Base-by-base conservation (phyloP, 1,139 yeast species). In the Pichia sp. region DNA sequence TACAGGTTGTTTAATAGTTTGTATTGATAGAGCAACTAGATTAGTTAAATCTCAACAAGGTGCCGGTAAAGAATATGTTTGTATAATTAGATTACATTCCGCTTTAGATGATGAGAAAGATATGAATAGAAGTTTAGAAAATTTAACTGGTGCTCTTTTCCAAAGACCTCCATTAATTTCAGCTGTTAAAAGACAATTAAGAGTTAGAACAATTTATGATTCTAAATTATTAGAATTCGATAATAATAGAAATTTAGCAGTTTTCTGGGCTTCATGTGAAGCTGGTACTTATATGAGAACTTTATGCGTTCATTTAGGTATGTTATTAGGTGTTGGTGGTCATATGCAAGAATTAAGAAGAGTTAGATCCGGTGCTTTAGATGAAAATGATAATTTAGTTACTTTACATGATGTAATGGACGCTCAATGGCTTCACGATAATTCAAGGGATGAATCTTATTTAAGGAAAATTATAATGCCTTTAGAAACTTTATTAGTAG, bases 261-360 rank as follows among this genome's bases (percentile, higher is more conserved):
- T 91, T 31, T 91, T 91, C 73, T 91, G 98, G 98, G 97, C 97
- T 47, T 84, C 95, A 36, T 91, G 98, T 77, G 98, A 91, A 73
- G 98, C 98, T 48, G 98, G 98, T 68, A 91, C 98, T 50, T 91
- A 91, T 70, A 91, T 91, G 96, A 84, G 98, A 78, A 91, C 98
- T 42, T 72, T 91, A 58, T 91, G 98, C 80, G 98, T 91, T 48
- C 98, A 91, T 67, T 72, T 91, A 60, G 98, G 98, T 71, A 89
- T 91, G 95, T 74, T 91, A 48, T 74, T 91, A 54, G 96, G 97
- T 57, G 97, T 88, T 56, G 98, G 98, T 64, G 98, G 97, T 55
- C 98, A 91, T 69, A 91, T 91, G 98, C 98, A 91, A 75, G 98
- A 91, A 69, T 81, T 91, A 59, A 88, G 98, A 71, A 89, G 98